Evolutionary conservation across 2,329 filamentous ascomycete species (phyloP).

Genomic region (Trichoderma koningii): DNA sequence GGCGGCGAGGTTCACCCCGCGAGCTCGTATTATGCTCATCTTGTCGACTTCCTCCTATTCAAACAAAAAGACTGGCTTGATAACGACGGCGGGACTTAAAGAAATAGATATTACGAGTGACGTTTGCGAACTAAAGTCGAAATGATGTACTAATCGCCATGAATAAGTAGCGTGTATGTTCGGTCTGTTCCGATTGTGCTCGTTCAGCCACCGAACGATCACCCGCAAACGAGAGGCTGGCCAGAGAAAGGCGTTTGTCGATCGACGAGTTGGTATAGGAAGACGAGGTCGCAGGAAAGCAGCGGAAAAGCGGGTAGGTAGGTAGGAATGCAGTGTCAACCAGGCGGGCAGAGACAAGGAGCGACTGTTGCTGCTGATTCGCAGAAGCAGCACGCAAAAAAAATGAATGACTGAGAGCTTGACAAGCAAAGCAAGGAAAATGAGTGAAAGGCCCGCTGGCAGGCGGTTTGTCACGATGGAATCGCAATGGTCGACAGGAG

Average conservation of each 20-base stretch:
- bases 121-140: conserved; percentile 24
- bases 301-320: conserved; percentile 31
- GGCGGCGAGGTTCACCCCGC: conserved; percentile 17
- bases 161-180: conserved; percentile 11
- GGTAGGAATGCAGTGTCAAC: conserved; percentile 15
- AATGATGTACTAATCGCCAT: conserved; percentile 26
- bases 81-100: not conserved
- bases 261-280: conserved; percentile 15
- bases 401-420: conserved; percentile 46
- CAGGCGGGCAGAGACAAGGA: conserved; percentile 27
- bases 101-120: conserved; percentile 17
- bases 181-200: not conserved
- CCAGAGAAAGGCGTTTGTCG: conserved; percentile 2
- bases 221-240: conserved; percentile 6
- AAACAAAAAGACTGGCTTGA: not conserved
- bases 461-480: conserved; percentile 43
- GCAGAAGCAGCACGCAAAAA: conserved; percentile 27
- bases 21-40: conserved; percentile 25
- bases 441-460: conserved; percentile 61
- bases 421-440: conserved; percentile 35
- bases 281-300: conserved; percentile 19
- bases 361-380: conserved; percentile 19
- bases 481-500: conserved; percentile 42
- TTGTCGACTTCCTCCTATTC: conserved; percentile 17
- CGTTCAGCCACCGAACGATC: conserved; percentile 1